A percentile compares a stretch with the other conserved stretches of the same genome.
Conservation (phyloP, 2,329 filamentous ascomycete species). For the Magnaporthiopsis rhizophila region DNA sequence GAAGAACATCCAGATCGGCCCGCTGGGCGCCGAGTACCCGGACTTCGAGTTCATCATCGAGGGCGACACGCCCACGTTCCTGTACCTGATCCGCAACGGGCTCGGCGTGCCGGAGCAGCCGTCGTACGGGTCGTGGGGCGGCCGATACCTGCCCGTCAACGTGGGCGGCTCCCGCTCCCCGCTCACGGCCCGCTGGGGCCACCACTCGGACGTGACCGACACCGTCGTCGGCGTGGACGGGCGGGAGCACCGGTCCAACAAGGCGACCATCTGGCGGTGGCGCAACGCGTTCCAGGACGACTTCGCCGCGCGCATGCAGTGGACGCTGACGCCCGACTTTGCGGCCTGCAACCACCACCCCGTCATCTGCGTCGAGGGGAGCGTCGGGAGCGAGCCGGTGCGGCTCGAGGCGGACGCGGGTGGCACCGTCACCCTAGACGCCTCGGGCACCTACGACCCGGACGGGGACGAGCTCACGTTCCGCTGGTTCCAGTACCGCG, state of each 20-base stretch:
- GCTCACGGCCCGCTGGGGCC: conserved; percentile 9
- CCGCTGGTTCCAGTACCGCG: conserved; percentile 14
- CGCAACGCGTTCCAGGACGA: conserved; percentile 42
- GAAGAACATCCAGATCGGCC: conserved; percentile 36
- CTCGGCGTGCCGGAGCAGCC: conserved; percentile 28
- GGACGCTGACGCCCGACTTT: conserved; percentile 9
- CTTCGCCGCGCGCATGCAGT: conserved; percentile 15
- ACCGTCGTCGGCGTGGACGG: conserved; percentile 24
- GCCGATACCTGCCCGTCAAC: conserved; percentile 25
- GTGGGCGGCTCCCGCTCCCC: conserved; percentile 4
- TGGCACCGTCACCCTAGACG: conserved; percentile 12
- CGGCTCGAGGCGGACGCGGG: conserved; percentile 10
- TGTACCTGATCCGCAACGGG: conserved; percentile 33
- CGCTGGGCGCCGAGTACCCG: conserved; percentile 30
- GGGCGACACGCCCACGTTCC: conserved; percentile 35
- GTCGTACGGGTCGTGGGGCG: conserved; percentile 34
- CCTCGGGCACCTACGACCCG: conserved; percentile 13
- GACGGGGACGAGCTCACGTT: conserved; percentile 13
- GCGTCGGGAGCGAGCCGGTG: conserved; percentile 9
- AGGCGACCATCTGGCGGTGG: conserved; percentile 47
- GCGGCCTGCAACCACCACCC: conserved; percentile 11
- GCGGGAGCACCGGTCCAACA: conserved; percentile 26
- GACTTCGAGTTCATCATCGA: conserved; percentile 37
- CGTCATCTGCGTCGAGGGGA: conserved; percentile 15
- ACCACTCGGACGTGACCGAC: conserved; percentile 26